phyloP scores from a whole-genome alignment of 2,329 filamentous ascomycete species.

The Colletotrichum sp. region DNA sequence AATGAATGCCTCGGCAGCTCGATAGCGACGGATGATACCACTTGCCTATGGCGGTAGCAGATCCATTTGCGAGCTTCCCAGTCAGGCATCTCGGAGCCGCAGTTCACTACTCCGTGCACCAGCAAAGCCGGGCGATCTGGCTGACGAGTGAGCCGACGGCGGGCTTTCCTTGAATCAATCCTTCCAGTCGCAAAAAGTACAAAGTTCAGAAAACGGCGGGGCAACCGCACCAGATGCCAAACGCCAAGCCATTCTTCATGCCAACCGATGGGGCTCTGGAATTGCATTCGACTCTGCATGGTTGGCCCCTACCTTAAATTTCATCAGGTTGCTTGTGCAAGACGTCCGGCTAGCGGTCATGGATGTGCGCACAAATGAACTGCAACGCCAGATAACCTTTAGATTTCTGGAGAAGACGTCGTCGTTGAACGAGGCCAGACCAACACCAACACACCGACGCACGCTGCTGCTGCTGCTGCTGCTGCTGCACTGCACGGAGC shows the following conservation, averaged over 20 bases:
- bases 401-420: background rate
- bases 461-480: background rate
- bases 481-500: background rate
- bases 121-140: background rate
- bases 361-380: background rate
- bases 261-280: constrained; percentile 9
- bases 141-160: background rate
- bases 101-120: background rate
- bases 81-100: constrained; percentile 3
- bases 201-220: background rate
- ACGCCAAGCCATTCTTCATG: constrained; percentile 17
- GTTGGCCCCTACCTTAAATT: background rate
- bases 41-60: background rate
- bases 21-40: background rate
- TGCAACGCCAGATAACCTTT: background rate
- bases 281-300: constrained; percentile 13
- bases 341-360: background rate
- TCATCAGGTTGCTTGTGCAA: background rate
- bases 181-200: background rate
- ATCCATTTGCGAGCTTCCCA: background rate
- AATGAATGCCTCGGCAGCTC: background rate
- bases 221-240: constrained; percentile 12
- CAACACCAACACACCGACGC: background rate
- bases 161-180: background rate
- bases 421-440: background rate